Base-by-base conservation (phyloP, 202 grass and related monocot genomes). In the Zoysia matrella region DNA sequence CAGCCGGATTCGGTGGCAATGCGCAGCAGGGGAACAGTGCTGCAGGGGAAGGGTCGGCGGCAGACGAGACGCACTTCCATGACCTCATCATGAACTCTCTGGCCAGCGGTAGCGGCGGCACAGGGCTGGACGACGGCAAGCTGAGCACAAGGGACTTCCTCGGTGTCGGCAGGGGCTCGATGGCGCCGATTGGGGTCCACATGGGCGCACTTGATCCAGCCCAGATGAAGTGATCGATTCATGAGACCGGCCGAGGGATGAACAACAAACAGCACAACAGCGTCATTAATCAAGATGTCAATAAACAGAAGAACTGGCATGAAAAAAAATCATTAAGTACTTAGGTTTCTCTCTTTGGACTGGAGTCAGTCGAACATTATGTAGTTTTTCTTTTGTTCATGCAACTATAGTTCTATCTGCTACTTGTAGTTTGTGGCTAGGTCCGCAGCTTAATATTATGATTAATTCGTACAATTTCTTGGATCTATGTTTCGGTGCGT, bases 21-120 rank as follows among this genome's bases (percentile, higher is more conserved):
- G 36, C 12, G 1, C 13, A 44, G 47, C 72, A 30, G 46, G 65
- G 65, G n/a, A 71, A 16, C 64, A 79, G 82, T 43, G 62, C 47
- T 12, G 7, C 16, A 11, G 82, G 65, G 46, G 82, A 81, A 85
- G 78, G 83, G 12, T 3, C 52, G 64, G 71, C 73, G 60, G 45
- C 78, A 8, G 83, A 79, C 15, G 94, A 85, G 67, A 81, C 76
- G 74, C 85, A 93, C n/a, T 93, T 93, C 88, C 90, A 95, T 15
- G 83, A 98, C 52, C 83, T 94, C 57, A 73, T 94, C 81, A 93
- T 98, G 95, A 94, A 88, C 60, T 91, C 90, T 0, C 75, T 98
- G 0, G 85, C 84, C 8, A 88, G 66, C 1, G 74, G 65, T 5
- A 22, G 3, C 52, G 42, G 83, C 15, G 64, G 51, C 64, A 86